Percentiles rank a stretch among this genome's conserved stretches.
Evolutionary conservation across 2,329 filamentous ascomycete genomes (phyloP).

Genomic region (Aureobasidium sp.): DNA sequence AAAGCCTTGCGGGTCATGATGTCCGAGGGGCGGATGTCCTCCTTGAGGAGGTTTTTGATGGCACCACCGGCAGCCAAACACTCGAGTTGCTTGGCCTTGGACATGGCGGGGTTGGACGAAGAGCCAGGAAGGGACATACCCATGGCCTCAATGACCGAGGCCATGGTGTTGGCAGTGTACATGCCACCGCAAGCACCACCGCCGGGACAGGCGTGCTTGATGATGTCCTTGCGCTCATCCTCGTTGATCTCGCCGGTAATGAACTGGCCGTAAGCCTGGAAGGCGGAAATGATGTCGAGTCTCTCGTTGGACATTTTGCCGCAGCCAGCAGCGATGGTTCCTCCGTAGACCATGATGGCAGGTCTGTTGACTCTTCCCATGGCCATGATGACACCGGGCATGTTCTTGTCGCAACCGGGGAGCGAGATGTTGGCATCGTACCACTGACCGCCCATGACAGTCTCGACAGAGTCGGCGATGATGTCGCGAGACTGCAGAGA

Average conservation of each 20-base stretch:
- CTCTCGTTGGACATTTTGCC: conserved; percentile 64
- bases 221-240: conserved; percentile 88
- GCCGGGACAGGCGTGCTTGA: conserved; percentile 81
- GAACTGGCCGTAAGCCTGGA: conserved; percentile 96
- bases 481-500: conserved; percentile 76
- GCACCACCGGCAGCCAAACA: conserved; percentile 44
- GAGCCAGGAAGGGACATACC: conserved; percentile 46
- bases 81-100: conserved; percentile 45
- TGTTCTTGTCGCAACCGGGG: conserved; percentile 99
- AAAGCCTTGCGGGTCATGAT: conserved; percentile 44
- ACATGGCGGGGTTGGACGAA: conserved; percentile 45
- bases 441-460: conserved; percentile 98
- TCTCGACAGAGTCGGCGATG: conserved; percentile 97
- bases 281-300: conserved; percentile 93
- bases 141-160: conserved; percentile 45
- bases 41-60: conserved; percentile 45
- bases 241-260: conserved; percentile 86
- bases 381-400: conserved; percentile 67
- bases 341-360: conserved; percentile 95
- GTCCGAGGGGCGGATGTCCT: conserved; percentile 44
- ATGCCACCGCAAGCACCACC: conserved; percentile 81
- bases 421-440: conserved; percentile 97
- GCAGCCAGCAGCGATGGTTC: conserved; percentile 87
- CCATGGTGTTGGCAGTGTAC: conserved; percentile 50
- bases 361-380: conserved; percentile 94